Conservation (phyloP, 2,329 filamentous ascomycete genomes). For the Didymella arachidicola region DNA sequence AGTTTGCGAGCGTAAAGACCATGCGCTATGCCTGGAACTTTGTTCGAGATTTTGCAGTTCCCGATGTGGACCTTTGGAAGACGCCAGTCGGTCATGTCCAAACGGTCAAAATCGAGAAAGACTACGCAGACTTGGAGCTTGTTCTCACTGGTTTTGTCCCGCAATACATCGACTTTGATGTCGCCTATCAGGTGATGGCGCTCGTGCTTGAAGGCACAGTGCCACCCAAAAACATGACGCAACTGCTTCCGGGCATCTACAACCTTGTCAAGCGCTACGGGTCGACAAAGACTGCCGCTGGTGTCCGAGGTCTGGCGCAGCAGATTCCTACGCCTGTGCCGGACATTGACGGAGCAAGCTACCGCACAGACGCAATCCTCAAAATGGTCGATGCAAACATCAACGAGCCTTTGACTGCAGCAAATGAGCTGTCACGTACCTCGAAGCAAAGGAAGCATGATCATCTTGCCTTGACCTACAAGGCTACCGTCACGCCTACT, state of each 20-base stretch:
- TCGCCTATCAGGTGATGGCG: conserved; percentile 36
- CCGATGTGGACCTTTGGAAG: conserved; percentile 26
- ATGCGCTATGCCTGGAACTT: conserved; percentile 47
- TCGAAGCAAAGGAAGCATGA: conserved; percentile 56
- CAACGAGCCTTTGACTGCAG: background rate
- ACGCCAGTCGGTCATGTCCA: conserved; percentile 56
- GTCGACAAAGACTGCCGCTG: conserved; percentile 68
- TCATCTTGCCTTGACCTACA: conserved; percentile 57
- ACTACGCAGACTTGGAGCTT: conserved; percentile 50
- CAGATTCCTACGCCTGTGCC: conserved; percentile 34
- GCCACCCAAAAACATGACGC: conserved; percentile 24
- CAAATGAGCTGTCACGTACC: background rate
- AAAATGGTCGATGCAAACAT: conserved; percentile 23
- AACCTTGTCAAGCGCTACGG: conserved; percentile 47
- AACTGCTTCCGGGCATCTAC: conserved; percentile 33
- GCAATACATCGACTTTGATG: conserved; percentile 16
- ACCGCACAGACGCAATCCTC: conserved; percentile 15
- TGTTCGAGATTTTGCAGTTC: conserved; percentile 37
- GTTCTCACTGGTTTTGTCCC: background rate
- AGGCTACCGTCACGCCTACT: conserved; percentile 59
- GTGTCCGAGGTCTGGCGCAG: conserved; percentile 74
- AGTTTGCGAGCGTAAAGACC: conserved; percentile 27
- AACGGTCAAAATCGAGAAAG: conserved; percentile 63
- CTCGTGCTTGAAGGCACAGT: conserved; percentile 39
- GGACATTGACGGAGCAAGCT: conserved; percentile 19